phyloP scores from a whole-genome alignment of 306 rosid species.

The Clitoria ternatea region DNA sequence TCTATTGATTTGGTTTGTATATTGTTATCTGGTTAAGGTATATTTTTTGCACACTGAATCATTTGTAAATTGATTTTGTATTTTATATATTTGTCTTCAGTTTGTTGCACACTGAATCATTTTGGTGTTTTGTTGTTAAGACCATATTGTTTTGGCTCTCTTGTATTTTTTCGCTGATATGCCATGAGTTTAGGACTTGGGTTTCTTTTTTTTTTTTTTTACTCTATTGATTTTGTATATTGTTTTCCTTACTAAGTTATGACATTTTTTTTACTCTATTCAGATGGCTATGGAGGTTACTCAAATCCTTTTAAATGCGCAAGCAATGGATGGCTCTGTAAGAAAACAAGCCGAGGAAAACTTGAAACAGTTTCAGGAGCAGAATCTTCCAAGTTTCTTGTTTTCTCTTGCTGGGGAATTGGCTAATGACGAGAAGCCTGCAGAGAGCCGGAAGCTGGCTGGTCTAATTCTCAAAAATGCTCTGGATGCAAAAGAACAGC shows the following conservation, averaged over 20 bases:
- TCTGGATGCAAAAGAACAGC: conserved; percentile 91
- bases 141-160: too few relatives aligned
- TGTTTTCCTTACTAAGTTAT: background rate
- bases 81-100: too few relatives aligned
- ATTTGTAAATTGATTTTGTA: too few relatives aligned
- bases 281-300: conserved; percentile 89
- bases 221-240: background rate
- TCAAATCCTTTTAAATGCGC: conserved; percentile 86
- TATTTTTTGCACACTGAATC: too few relatives aligned
- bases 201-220: background rate
- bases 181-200: background rate
- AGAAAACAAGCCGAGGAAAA: conserved; percentile 86
- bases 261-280: too few relatives aligned
- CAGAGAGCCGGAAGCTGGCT: conserved; percentile 76
- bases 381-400: conserved; percentile 78
- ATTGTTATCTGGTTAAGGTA: background rate
- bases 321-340: conserved; percentile 68
- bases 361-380: conserved; percentile 84
- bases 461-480: conserved; percentile 93
- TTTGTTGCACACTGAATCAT: too few relatives aligned
- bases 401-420: conserved; percentile 86
- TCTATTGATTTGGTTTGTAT: too few relatives aligned
- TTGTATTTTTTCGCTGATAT: too few relatives aligned
- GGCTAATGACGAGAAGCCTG: conserved; percentile 88
- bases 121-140: too few relatives aligned